Conservation (phyloP, 2,329 filamentous ascomycete genomes). For the Claviceps africana region DNA sequence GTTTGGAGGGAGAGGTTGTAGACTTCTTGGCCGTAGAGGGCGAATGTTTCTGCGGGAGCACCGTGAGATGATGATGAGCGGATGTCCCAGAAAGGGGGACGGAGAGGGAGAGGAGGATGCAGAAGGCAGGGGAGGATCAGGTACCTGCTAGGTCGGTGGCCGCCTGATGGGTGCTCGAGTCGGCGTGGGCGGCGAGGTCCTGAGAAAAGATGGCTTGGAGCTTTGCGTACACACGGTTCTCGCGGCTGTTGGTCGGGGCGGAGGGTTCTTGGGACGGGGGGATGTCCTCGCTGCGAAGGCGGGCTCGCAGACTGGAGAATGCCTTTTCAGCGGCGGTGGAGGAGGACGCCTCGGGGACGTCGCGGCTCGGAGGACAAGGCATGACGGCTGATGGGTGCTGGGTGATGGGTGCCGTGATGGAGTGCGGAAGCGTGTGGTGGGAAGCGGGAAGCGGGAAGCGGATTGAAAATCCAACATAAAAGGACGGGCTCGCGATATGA, state of each 20-base stretch:
- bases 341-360: neutral
- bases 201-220: constrained; percentile 12
- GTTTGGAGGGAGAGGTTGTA: constrained; percentile 4
- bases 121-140: neutral
- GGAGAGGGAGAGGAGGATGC: neutral
- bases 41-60: constrained; percentile 2
- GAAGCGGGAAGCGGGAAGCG: too few species aligned
- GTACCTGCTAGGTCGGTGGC: constrained; percentile 1
- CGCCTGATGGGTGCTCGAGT: neutral
- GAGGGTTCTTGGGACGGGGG: neutral
- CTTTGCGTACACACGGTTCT: constrained; percentile 12
- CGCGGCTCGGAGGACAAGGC: constrained; percentile 6
- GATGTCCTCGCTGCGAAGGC: constrained; percentile 13
- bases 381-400: neutral
- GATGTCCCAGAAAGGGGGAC: neutral
- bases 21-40: constrained; percentile 3
- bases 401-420: neutral
- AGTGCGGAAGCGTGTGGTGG: neutral
- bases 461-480: neutral
- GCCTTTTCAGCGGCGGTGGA: constrained; percentile 5
- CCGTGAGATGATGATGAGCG: neutral
- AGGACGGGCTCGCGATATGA: neutral
- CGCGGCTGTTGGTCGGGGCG: neutral
- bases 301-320: constrained; percentile 12
- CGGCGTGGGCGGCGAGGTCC: neutral